Base-by-base conservation (phyloP, 2,329 filamentous ascomycete genomes). In the Fusarium sp. region DNA sequence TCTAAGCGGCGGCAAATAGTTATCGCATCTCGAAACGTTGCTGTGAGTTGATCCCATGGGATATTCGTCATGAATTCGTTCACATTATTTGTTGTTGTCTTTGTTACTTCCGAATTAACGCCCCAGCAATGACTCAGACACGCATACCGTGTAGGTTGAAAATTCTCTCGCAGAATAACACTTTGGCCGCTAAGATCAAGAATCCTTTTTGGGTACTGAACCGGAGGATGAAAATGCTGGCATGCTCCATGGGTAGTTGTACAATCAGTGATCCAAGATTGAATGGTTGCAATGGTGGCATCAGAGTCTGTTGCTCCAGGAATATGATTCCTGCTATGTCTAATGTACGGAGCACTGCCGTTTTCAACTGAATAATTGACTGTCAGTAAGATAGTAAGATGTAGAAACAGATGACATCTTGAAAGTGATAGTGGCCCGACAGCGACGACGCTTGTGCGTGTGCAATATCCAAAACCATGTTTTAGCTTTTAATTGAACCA, bases 91-190 rank as follows among this genome's bases (percentile, higher is more conserved):
- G 18, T 37, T 37, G 34, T 37, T 37, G 34, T 37, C 34, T 4
- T 37, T 5, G 18, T 4, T 3, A n/a, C 34, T 0, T 37, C 18
- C 4, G 18, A 2, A 3, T n/a, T n/a, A 4, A 11, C 5, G 11
- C 34, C 34, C 34, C 10, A 37, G 18, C 34, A 37, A n/a, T 37
- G 34, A 10, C 34, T 37, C 10, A 37, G 11, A 37, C 18, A n/a
- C 10, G 5, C 34, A n/a, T 37, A 37, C 1, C 34, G 18, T 1
- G 9, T 18, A 5, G 34, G 18, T 10, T 37, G 34, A 4, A n/a
- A 3, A 2, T 37, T 12, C 1, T n/a, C 18, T n/a, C 18, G 18
- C 2, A 37, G 34, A 11, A 37, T 12, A 7, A 37, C 10, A 12
- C 2, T 11, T 7, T 37, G 0, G 9, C 18, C 34, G 10, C 0